A percentile compares a stretch with the other conserved stretches of the same genome.
These are phyloP conservation scores for Arabidopsis suecica DNA, from an alignment of 345 rosid genomes.

Conservation along the genomic window DNA sequence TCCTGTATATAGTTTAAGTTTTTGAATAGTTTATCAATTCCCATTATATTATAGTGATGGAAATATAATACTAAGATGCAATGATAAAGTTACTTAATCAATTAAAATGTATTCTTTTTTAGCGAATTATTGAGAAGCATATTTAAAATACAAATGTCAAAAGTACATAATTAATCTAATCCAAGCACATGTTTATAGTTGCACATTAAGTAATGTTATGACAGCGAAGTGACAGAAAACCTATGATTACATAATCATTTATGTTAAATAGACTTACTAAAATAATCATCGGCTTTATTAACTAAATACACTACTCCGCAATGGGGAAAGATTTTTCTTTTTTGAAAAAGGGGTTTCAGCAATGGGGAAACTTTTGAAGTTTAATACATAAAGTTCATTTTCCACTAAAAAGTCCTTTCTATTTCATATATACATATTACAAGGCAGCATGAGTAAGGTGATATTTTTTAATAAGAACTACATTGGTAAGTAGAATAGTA, in stretches of 20 bases:
- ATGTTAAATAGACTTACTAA: background rate
- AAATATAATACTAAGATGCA: background rate
- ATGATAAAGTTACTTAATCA: background rate
- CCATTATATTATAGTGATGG: background rate
- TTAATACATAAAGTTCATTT: background rate
- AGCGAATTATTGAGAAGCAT: background rate
- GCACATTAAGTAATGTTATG: conserved; percentile 1
- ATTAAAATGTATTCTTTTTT: background rate
- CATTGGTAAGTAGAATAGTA: background rate
- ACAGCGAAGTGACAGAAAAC: conserved; percentile 16
- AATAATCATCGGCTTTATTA: background rate
- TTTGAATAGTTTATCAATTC: too few species aligned
- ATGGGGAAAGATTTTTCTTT: too few species aligned
- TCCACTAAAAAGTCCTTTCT: background rate
- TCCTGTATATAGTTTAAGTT: too few species aligned
- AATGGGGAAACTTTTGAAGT: background rate
- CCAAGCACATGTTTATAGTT: conserved; percentile 12
- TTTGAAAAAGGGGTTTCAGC: too few species aligned
- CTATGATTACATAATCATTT: background rate
- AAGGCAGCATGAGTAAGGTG: background rate
- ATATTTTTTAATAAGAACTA: background rate
- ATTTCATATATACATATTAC: background rate
- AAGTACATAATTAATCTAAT: background rate
- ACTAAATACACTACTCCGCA: background rate
- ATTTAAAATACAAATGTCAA: background rate